Conservation (phyloP, 2,329 filamentous ascomycete species). For the Drechslera avenae region DNA sequence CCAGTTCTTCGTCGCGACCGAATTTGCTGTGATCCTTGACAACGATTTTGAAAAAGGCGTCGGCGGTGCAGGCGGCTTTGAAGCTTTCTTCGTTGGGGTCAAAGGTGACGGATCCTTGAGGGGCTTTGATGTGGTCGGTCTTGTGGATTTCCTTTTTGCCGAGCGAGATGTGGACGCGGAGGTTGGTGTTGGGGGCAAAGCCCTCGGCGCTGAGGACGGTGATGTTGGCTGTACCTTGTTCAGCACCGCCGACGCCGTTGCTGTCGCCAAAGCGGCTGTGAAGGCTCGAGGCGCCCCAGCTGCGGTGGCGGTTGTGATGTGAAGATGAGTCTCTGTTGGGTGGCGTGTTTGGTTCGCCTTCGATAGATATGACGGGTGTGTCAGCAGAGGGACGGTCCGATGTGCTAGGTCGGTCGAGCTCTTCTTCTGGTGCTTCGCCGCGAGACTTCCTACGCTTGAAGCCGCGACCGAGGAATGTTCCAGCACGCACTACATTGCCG, state of each 20-base stretch:
- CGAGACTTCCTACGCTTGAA: constrained; percentile 74
- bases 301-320: constrained; percentile 43
- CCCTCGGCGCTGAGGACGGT: constrained; percentile 78
- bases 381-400: constrained; percentile 41
- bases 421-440: constrained; percentile 49
- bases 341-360: constrained; percentile 23
- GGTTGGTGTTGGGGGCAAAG: constrained; percentile 75
- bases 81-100: constrained; percentile 67
- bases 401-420: constrained; percentile 52
- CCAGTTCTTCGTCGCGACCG: constrained; percentile 80
- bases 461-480: constrained; percentile 85
- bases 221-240: constrained; percentile 78
- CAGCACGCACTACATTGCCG: constrained; percentile 84
- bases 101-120: constrained; percentile 62
- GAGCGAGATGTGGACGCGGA: constrained; percentile 77
- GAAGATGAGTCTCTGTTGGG: constrained; percentile 12
- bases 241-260: constrained; percentile 55
- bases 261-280: constrained; percentile 40
- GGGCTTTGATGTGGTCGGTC: constrained; percentile 85
- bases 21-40: constrained; percentile 87
- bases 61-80: constrained; percentile 76
- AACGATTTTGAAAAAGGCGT: constrained; percentile 82
- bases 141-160: constrained; percentile 80
- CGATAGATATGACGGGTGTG: constrained; percentile 41
- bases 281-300: constrained; percentile 50